Evolutionary conservation across 164 flowering plant genomes (phyloP).

Genomic region (Taxillus chinensis): DNA sequence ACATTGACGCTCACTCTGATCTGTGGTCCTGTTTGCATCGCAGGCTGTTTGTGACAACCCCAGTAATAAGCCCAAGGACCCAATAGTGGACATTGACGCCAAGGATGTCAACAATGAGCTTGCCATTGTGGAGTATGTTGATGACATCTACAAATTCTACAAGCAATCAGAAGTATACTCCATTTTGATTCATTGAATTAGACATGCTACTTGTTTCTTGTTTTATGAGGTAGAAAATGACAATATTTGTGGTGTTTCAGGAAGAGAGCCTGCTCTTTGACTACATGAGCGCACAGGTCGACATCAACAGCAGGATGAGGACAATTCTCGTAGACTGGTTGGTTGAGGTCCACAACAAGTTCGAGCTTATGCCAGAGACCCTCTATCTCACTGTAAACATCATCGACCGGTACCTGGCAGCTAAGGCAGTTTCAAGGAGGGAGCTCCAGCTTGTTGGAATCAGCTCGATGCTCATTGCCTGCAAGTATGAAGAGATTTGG

Average conservation of each 20-base stretch:
- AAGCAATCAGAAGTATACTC: constrained; percentile 54
- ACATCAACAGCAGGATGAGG: constrained; percentile 36
- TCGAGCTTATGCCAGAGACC: constrained; percentile 45
- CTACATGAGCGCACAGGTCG: constrained; percentile 27
- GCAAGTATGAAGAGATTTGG: constrained; percentile 96
- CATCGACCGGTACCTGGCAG: constrained; percentile 33
- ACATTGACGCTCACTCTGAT: constrained; percentile 36
- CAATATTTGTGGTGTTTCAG: constrained; percentile 16
- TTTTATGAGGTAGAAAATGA: neutral
- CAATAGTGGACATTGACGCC: constrained; percentile 60
- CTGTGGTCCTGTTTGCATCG: constrained; percentile 15
- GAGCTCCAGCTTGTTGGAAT: constrained; percentile 46
- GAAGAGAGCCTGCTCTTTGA: constrained; percentile 19
- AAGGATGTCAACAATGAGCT: constrained; percentile 61
- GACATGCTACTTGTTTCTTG: neutral
- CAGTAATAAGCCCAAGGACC: constrained; percentile 46
- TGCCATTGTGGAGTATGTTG: constrained; percentile 79
- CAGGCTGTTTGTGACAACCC: constrained; percentile 63
- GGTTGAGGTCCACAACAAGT: constrained; percentile 36
- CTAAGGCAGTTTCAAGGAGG: constrained; percentile 18
- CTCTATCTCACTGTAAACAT: constrained; percentile 38
- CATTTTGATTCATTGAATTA: neutral
- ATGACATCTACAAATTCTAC: constrained; percentile 76
- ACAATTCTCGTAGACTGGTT: constrained; percentile 43
- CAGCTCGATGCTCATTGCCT: constrained; percentile 41